phyloP scores from a whole-genome alignment of 2,329 filamentous ascomycete species.

The Alternaria postmessia region DNA sequence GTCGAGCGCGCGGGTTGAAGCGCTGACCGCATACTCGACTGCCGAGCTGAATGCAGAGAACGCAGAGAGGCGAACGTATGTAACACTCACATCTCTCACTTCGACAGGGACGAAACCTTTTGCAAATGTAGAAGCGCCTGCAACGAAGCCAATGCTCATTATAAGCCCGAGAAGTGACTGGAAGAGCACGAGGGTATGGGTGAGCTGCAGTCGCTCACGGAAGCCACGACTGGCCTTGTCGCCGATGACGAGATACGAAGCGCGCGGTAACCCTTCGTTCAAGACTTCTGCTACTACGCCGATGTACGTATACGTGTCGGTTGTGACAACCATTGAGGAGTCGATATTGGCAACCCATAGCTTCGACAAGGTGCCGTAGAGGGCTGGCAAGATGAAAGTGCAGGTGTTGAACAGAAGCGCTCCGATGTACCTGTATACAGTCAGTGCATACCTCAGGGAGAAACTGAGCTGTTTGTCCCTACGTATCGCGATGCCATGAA shows the following conservation, averaged over 20 bases:
- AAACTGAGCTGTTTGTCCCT: neutral
- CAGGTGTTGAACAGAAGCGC: constrained; percentile 69
- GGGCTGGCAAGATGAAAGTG: constrained; percentile 70
- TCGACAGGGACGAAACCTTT: constrained; percentile 69
- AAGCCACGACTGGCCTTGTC: constrained; percentile 65
- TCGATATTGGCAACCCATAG: constrained; percentile 76
- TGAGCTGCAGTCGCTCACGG: constrained; percentile 59
- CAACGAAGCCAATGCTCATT: constrained; percentile 67
- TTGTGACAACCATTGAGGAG: constrained; percentile 67
- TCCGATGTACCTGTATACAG: constrained; percentile 57
- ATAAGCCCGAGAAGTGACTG: constrained; percentile 66
- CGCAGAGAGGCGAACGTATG: constrained; percentile 70
- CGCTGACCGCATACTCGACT: constrained; percentile 68
- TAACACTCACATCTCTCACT: constrained; percentile 64
- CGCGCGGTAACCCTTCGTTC: constrained; percentile 75
- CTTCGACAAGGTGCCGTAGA: constrained; percentile 73
- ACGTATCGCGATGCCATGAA: constrained; percentile 24
- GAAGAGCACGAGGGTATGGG: constrained; percentile 65
- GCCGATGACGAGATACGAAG: constrained; percentile 73
- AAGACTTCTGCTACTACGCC: constrained; percentile 71
- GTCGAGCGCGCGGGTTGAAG: constrained; percentile 71
- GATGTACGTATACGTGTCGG: constrained; percentile 75
- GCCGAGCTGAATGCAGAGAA: constrained; percentile 70
- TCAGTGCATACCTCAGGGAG: no score
- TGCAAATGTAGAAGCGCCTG: constrained; percentile 64